A percentile compares a stretch with the other conserved stretches of the same genome.
Evolutionary conservation across 1,284 basidiomycete genomes (phyloP).

Genomic region (Fomitopsis palustris): DNA sequence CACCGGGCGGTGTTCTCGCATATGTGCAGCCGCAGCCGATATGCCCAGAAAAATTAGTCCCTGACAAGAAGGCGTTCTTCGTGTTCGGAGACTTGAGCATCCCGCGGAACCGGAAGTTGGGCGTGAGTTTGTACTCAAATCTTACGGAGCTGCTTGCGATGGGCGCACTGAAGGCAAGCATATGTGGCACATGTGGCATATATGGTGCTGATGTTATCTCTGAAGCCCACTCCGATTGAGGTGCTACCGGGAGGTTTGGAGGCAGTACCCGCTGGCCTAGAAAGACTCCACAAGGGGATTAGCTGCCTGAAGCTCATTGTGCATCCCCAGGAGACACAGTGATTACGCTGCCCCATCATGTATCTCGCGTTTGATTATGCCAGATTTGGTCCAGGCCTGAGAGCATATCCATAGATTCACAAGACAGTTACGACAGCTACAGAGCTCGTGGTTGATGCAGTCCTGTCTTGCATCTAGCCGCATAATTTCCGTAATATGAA

Average conservation of each 20-base stretch:
- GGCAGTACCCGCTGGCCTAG: conserved; percentile 42
- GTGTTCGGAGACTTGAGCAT: conserved; percentile 3
- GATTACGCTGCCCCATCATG: no score
- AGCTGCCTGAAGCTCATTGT: conserved; percentile 49
- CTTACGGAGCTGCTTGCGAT: conserved; percentile 7
- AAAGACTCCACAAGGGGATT: conserved; percentile 36
- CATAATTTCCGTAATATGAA: no score
- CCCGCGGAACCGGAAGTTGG: neutral
- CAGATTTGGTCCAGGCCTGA: no score
- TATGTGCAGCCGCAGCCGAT: neutral
- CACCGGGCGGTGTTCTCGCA: conserved; percentile 11
- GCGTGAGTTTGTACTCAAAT: conserved; percentile 6
- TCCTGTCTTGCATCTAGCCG: no score
- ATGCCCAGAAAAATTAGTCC: neutral
- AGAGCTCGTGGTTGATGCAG: no score
- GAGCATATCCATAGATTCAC: no score
- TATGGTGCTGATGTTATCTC: neutral
- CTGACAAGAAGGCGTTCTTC: conserved; percentile 2
- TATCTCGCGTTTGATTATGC: no score
- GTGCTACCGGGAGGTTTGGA: conserved; percentile 42
- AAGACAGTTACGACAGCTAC: no score
- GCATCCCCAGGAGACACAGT: conserved; percentile 36
- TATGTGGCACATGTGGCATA: neutral
- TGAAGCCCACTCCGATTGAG: conserved; percentile 30
- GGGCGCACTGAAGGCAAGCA: conserved; percentile 12